Conservation (phyloP, 441 rosid species). For the Euphorbia celastroides region DNA sequence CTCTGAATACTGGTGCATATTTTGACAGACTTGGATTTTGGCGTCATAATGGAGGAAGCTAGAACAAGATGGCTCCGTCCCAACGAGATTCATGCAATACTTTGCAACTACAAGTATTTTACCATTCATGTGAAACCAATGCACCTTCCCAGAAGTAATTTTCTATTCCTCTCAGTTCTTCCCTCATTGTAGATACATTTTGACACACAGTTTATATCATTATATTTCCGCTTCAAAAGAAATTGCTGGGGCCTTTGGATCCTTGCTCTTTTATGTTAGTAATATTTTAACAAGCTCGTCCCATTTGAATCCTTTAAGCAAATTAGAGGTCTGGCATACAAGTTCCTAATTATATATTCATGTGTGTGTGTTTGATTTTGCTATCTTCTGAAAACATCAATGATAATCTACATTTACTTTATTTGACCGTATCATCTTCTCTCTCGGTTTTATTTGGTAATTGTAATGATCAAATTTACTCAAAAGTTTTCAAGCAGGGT, state of each 20-base stretch:
- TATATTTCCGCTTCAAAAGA: neutral
- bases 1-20: conserved; percentile 13
- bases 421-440: neutral
- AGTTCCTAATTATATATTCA: neutral
- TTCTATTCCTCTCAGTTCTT: neutral
- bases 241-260: neutral
- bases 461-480: neutral
- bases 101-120: conserved; percentile 66
- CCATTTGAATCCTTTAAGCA: conserved; percentile 1
- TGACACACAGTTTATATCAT: neutral
- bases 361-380: neutral
- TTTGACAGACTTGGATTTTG: conserved; percentile 71
- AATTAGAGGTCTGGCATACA: neutral
- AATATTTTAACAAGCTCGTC: neutral
- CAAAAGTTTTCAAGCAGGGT: neutral
- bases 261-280: conserved; percentile 1
- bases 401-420: neutral
- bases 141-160: conserved; percentile 71
- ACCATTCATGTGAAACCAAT: conserved; percentile 71
- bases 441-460: neutral
- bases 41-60: conserved; percentile 66
- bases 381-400: neutral
- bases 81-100: conserved; percentile 85
- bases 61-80: conserved; percentile 91
- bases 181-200: neutral